Base-by-base conservation (phyloP, 148 eudicot genomes). In the Chenopodium album region DNA sequence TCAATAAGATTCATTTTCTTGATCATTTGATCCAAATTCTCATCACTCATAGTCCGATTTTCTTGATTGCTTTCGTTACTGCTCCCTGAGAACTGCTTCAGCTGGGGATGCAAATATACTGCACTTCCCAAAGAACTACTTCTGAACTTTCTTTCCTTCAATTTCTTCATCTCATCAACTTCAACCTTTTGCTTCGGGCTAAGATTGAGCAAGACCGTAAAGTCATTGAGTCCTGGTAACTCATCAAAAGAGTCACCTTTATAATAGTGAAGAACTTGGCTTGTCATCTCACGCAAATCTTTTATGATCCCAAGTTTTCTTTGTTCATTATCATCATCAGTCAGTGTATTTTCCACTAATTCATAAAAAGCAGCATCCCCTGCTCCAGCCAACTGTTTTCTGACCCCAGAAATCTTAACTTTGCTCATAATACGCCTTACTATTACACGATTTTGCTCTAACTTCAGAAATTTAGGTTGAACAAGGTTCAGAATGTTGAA, bases 161-260 rank as follows among this genome's bases (percentile, higher is more conserved):
- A 44, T 78, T 83, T 90, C 69, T 46, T 90, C 80, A 94, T 65
- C 69, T 88, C 87, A 12, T 77, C 81, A 60, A 90, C 89, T 68
- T 91, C 95, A 29, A n/a, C 32, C 68, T 81, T 85, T 66, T 94
- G 98, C 68, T 63, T 83, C 2, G 86, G 87, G 82, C 86, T 90
- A 37, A 94, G 92, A 69, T 84, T 87, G 20, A 94, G 91, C 76
- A 87, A 78, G 19, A 94, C 92, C 1, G 94, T 88, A 48, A 91
- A 92, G 79, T 94, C 98, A 8, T 87, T 80, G 56, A 90, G 91
- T 22, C 98, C 97, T 1, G 98, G 98, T 10, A 94, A 86, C 82
- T 92, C 97, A 81, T 92, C 97, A 74, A 91, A 85, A 80, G 86
- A 92, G 83, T 92, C 97, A 12, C 97, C 98, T 80, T 86, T 90